Conservation (phyloP, 2,329 filamentous ascomycete genomes). For the Curvularia lunata region DNA sequence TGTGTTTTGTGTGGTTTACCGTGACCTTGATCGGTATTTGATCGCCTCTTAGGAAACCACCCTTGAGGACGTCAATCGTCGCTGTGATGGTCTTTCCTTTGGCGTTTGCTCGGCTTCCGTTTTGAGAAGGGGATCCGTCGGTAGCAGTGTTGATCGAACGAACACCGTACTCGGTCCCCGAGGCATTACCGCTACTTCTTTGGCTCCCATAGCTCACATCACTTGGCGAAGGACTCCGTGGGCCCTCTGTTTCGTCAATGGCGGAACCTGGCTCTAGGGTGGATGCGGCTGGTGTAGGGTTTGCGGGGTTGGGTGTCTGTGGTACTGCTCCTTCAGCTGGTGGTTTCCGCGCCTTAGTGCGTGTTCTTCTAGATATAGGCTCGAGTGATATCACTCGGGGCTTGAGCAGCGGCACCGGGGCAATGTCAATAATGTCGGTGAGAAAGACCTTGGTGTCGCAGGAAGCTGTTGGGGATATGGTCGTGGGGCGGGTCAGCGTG, state of each 20-base stretch:
- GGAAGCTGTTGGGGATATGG: conserved; percentile 78
- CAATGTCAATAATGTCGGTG: conserved; percentile 84
- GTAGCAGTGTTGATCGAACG: conserved; percentile 53
- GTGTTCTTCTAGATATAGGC: conserved; percentile 75
- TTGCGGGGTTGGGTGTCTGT: conserved; percentile 25
- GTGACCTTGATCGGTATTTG: conserved; percentile 78
- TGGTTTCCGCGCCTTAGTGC: conserved; percentile 59
- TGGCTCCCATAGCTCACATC: conserved; percentile 57
- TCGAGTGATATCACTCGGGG: conserved; percentile 86
- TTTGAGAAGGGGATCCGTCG: conserved; percentile 49
- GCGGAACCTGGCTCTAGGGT: conserved; percentile 29
- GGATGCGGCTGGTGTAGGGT: conserved; percentile 29
- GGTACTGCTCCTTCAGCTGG: conserved; percentile 21
- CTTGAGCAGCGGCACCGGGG: conserved; percentile 73
- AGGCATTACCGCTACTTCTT: conserved; percentile 64
- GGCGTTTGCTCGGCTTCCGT: conserved; percentile 60
- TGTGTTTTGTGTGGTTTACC: conserved; percentile 84
- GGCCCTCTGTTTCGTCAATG: conserved; percentile 42
- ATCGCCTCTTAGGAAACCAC: conserved; percentile 86
- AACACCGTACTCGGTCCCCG: conserved; percentile 51
- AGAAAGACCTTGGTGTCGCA: conserved; percentile 83
- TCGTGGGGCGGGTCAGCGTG: conserved; percentile 85
- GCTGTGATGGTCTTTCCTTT: conserved; percentile 81
- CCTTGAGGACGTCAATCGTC: conserved; percentile 79
- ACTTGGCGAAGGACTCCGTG: conserved; percentile 55